Percentiles rank a stretch among this genome's conserved stretches.
These are phyloP conservation scores for Curvularia spicifera DNA, from an alignment of 2,329 filamentous ascomycete species.

Conservation along the genomic window DNA sequence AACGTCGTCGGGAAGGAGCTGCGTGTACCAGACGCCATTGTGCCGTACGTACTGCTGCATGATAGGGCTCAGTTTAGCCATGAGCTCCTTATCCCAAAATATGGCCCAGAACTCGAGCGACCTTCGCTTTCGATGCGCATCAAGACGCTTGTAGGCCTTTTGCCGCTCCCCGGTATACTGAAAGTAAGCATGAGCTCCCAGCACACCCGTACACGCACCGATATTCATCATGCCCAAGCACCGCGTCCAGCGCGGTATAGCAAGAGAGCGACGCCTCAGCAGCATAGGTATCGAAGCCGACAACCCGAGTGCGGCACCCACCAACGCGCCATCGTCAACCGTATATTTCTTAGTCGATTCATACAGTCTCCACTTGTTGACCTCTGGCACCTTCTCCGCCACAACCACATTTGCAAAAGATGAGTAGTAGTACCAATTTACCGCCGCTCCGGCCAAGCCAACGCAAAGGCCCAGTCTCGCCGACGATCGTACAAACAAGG, in stretches of 20 bases:
- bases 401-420: conserved; percentile 22
- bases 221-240: conserved; percentile 35
- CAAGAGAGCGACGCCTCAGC: conserved; percentile 28
- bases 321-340: conserved; percentile 37
- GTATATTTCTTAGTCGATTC: conserved; percentile 32
- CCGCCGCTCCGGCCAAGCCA: conserved; percentile 27
- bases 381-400: conserved; percentile 15
- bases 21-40: conserved; percentile 33
- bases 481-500: conserved; percentile 33
- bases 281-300: conserved; percentile 30
- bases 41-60: conserved; percentile 38
- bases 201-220: conserved; percentile 33
- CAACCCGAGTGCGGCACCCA: conserved; percentile 34
- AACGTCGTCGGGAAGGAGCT: conserved; percentile 26
- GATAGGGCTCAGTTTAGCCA: conserved; percentile 32
- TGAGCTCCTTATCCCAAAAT: conserved; percentile 34
- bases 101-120: conserved; percentile 36
- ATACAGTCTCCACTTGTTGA: conserved; percentile 32
- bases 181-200: conserved; percentile 34
- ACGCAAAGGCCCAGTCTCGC: conserved; percentile 31
- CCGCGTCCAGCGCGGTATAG: conserved; percentile 32
- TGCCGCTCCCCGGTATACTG: conserved; percentile 39
- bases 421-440: conserved; percentile 37
- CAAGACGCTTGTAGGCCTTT: conserved; percentile 29
- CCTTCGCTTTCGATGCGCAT: conserved; percentile 23